These are phyloP conservation scores for Xylariomycetidae sp. DNA, from an alignment of 2,329 filamentous ascomycete genomes.

Conservation along the genomic window DNA sequence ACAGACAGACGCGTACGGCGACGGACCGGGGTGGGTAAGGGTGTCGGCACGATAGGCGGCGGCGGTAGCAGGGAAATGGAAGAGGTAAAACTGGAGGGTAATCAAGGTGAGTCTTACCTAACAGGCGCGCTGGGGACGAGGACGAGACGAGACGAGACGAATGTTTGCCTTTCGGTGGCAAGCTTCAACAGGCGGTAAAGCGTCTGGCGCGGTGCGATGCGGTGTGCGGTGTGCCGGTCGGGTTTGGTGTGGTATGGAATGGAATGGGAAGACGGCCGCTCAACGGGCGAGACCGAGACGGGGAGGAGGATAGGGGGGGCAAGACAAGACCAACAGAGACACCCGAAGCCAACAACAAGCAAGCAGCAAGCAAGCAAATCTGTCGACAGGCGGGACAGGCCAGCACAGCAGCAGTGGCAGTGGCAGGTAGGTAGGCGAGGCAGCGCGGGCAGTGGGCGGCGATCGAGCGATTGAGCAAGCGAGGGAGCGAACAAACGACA, in stretches of 20 bases:
- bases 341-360: constrained; percentile 2
- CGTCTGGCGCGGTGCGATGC: constrained; percentile 14
- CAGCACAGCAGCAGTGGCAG: too few species aligned
- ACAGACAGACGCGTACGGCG: too few species aligned
- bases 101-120: constrained; percentile 25
- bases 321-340: too few species aligned
- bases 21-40: constrained; percentile 7
- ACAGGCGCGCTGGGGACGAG: constrained; percentile 17
- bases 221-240: too few species aligned
- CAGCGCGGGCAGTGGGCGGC: too few species aligned
- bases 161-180: constrained; percentile 17
- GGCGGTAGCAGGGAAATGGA: constrained; percentile 9
- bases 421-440: too few species aligned
- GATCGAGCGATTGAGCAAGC: too few species aligned
- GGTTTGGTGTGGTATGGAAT: too few species aligned
- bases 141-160: too few species aligned
- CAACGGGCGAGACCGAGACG: constrained; percentile 6
- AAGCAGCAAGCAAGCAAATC: background rate
- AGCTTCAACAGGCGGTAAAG: constrained; percentile 14
- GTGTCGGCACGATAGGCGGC: constrained; percentile 12
- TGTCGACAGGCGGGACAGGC: background rate
- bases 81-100: too few species aligned
- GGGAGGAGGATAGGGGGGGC: constrained; percentile 7
- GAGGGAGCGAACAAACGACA: too few species aligned
- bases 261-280: constrained; percentile 13